Percentiles rank a stretch among this genome's conserved stretches.
Evolutionary conservation across 1,284 basidiomycete species (phyloP).

Genomic region (Malassezia sp.): DNA sequence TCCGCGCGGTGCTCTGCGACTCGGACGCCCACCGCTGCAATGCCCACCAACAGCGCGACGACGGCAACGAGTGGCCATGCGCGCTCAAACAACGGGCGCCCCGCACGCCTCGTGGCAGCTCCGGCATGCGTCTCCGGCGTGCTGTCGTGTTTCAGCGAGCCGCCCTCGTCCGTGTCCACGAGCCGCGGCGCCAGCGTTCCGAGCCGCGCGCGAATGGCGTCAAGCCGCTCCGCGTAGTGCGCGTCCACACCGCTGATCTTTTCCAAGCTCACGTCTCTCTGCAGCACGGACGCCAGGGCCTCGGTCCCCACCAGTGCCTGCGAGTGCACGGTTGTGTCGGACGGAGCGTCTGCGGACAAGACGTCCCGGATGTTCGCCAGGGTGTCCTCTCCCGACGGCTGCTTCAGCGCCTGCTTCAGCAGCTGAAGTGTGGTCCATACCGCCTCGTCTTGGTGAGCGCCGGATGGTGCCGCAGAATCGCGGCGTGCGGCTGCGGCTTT

Average conservation of each 20-base stretch:
- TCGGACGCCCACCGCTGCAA: neutral
- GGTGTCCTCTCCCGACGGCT: neutral
- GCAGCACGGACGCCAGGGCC: neutral
- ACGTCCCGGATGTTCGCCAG: neutral
- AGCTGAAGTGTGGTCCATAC: slow-evolving; percentile 2
- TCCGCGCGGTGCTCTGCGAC: neutral
- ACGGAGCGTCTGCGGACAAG: too few species aligned
- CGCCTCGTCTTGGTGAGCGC: slow-evolving; percentile 1
- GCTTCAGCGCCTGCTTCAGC: slow-evolving; percentile 2
- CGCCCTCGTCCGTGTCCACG: neutral
- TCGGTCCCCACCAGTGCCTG: too few species aligned
- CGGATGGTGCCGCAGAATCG: too few species aligned
- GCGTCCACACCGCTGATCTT: slow-evolving; percentile 12
- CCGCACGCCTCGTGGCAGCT: too few species aligned
- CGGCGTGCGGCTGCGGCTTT: too few species aligned
- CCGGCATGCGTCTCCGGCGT: neutral
- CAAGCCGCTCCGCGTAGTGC: slow-evolving; percentile 10
- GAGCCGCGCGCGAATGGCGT: slow-evolving; percentile 7
- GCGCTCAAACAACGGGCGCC: too few species aligned
- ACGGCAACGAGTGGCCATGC: too few species aligned
- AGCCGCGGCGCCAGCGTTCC: slow-evolving; percentile 6
- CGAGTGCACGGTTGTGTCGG: too few species aligned
- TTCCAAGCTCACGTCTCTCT: slow-evolving; percentile 6
- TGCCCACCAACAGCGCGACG: too few species aligned
- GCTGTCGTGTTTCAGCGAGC: neutral